A percentile compares a stretch with the other conserved stretches of the same genome.
Evolutionary conservation across 768 basidiomycete species (phyloP).

Genomic region (Dioszegia hungarica): DNA sequence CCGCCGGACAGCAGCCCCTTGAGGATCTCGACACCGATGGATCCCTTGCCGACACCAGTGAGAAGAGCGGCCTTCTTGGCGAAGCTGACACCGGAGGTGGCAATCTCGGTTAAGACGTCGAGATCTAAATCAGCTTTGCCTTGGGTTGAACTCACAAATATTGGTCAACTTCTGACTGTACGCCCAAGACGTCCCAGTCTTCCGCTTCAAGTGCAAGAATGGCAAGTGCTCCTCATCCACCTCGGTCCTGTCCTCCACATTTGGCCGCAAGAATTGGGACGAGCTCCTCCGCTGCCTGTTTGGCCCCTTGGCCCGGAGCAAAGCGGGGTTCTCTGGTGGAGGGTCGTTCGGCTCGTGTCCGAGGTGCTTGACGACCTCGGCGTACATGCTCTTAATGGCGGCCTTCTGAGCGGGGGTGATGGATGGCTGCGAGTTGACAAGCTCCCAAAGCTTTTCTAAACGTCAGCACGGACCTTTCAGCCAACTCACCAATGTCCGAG

Average conservation of each 20-base stretch:
- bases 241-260: conserved; percentile 58
- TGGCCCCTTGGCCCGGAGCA: conserved; percentile 29
- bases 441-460: conserved; percentile 82
- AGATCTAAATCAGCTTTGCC: conserved; percentile 60
- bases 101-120: conserved; percentile 95
- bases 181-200: conserved; percentile 90
- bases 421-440: conserved; percentile 93
- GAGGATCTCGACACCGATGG: conserved; percentile 94
- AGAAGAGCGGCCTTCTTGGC: conserved; percentile 98
- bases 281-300: conserved; percentile 68
- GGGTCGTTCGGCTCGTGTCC: conserved; percentile 57
- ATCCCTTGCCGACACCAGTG: conserved; percentile 96
- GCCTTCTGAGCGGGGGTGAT: conserved; percentile 91
- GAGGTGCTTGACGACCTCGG: conserved; percentile 90
- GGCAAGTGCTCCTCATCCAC: conserved; percentile 87
- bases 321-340: conserved; percentile 16
- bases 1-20: conserved; percentile 96
- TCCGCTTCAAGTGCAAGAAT: conserved; percentile 91
- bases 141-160: conserved; percentile 52
- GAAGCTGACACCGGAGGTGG: conserved; percentile 96
- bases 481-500: conserved; percentile 64
- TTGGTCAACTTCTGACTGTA: conserved; percentile 92
- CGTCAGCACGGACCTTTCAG: background rate
- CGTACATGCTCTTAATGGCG: conserved; percentile 65
- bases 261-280: conserved; percentile 92